phyloP scores from a whole-genome alignment of 768 basidiomycete genomes.

The Lactifluus echinatus region DNA sequence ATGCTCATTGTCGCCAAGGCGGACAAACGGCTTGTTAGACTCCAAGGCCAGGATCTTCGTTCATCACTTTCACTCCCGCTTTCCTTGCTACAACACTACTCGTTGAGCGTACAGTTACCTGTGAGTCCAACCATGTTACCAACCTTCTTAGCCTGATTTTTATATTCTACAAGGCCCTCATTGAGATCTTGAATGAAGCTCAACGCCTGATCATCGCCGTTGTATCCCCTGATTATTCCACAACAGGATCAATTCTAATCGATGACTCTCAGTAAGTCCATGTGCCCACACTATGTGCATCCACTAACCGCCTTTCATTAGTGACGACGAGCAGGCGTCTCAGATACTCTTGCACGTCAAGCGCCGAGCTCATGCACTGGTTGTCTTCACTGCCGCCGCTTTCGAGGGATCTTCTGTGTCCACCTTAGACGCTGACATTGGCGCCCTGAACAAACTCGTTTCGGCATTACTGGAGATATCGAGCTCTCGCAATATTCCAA shows the following conservation, averaged over 20 bases:
- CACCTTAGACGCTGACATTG: slow-evolving; percentile 18
- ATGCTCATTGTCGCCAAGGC: slow-evolving; percentile 81
- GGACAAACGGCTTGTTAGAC: slow-evolving; percentile 59
- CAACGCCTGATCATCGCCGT: slow-evolving; percentile 44
- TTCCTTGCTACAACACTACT: slow-evolving; percentile 50
- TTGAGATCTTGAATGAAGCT: slow-evolving; percentile 59
- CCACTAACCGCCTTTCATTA: slow-evolving; percentile 22
- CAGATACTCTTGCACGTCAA: slow-evolving; percentile 38
- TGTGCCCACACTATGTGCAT: background rate
- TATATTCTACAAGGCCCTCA: slow-evolving; percentile 40
- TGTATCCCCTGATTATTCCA: slow-evolving; percentile 28
- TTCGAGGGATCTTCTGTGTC: slow-evolving; percentile 30
- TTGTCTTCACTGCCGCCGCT: slow-evolving; percentile 53
- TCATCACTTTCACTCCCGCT: slow-evolving; percentile 57
- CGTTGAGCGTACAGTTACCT: slow-evolving; percentile 39
- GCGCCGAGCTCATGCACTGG: slow-evolving; percentile 58
- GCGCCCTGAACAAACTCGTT: slow-evolving; percentile 36
- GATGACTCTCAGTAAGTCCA: slow-evolving; percentile 44
- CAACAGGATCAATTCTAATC: slow-evolving; percentile 40
- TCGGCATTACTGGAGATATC: slow-evolving; percentile 42
- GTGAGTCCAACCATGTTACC: slow-evolving; percentile 31
- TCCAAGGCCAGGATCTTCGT: slow-evolving; percentile 49
- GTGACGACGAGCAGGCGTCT: slow-evolving; percentile 51
- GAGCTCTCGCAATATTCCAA: slow-evolving; percentile 27
- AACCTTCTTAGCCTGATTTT: background rate